Evolutionary conservation across 2,329 filamentous ascomycete genomes (phyloP), one percentile per base, ranked within the genome.

Genomic region (Sclerotinia nivalis): DNA sequence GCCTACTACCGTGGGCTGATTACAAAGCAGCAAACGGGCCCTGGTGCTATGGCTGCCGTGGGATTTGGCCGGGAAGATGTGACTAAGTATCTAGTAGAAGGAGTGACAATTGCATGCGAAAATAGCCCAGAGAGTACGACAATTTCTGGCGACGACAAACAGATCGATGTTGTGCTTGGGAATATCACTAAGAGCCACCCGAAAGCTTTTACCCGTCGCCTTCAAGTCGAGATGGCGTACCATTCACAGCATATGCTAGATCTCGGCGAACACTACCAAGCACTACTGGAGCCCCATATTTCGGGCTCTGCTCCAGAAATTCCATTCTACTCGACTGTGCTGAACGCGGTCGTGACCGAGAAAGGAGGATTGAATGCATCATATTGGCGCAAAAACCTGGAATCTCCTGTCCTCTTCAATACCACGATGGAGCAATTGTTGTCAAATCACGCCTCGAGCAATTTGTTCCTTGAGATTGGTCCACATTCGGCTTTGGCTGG

Each of bases 151-250:
- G 62, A 66, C 37, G 47, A 20, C 12, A 28, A 64, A 13, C 12
- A 43, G 9, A n/a, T 64, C n/a, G 45, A 64, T 10, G 7, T 8
- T 31, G 10, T 73, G 4, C 28, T 66, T 9, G 34, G 8, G 49
- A 61, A 4, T 15, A 28, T n/a, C 6, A 65, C 28, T 4, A 28
- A 69, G 28, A 54, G 56, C 3, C 31, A 59, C 15, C 70, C 54
- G 4, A 67, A 67, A 8, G 65, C 80, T 5, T 80, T 81, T 69
- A 73, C 76, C 2, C 73, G 81, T 5, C 76, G 40, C 5, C 49
- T 68, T 22, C 52, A 77, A 31, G 80, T 81, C n/a, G 79, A 81
- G 60, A 80, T 77, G 10, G 81, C 82, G 0, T 83, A 82, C 71
- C 82, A 83, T 74, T 82, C 81, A 77, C 37, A 43, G 15, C 58